Evolutionary conservation across 2,329 filamentous ascomycete species (phyloP).

Genomic region (Xylaria sp.): DNA sequence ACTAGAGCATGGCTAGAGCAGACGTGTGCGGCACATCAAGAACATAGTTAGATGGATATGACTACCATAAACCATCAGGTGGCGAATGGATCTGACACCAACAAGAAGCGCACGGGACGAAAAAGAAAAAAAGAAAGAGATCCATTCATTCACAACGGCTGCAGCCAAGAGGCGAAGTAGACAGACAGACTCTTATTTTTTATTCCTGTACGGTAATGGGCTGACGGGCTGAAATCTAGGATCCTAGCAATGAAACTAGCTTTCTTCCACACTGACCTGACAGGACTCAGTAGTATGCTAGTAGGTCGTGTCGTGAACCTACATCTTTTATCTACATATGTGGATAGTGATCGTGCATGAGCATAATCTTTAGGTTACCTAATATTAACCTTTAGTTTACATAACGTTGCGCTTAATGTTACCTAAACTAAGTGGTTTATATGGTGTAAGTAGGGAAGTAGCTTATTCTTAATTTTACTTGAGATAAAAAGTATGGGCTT

Average conservation of each 20-base stretch:
- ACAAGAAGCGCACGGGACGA: background rate
- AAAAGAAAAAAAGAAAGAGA: background rate
- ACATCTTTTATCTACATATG: no score
- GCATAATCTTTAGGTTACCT: no score
- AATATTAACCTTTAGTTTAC: no score
- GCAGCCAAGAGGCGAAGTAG: background rate
- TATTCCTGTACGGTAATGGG: background rate
- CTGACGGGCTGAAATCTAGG: background rate
- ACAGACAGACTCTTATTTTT: no score
- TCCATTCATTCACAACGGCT: background rate
- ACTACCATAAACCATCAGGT: background rate
- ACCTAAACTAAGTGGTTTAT: no score
- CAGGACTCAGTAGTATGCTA: background rate
- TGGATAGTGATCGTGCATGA: no score
- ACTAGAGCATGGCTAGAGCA: background rate
- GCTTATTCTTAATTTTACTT: no score
- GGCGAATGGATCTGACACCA: background rate
- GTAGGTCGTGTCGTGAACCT: no score
- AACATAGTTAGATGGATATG: background rate
- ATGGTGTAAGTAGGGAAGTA: no score
- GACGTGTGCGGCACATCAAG: background rate
- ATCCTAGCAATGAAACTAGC: background rate
- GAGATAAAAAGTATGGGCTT: no score
- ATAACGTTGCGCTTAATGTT: no score
- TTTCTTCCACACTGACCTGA: background rate